Conservation (phyloP, 441 rosid genomes). For the Mallotus repandus region DNA sequence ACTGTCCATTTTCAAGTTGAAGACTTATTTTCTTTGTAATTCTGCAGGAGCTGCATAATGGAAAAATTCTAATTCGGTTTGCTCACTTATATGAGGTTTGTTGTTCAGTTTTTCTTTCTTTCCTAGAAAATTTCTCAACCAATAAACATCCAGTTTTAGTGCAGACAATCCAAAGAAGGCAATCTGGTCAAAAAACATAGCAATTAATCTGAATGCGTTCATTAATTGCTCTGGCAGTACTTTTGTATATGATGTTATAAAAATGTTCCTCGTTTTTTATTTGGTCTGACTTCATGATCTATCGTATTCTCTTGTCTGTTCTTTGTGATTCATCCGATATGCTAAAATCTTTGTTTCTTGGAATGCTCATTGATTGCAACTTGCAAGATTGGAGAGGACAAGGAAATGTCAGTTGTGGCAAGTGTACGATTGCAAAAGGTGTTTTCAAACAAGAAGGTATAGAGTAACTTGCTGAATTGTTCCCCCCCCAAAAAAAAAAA, state of each 20-base stretch:
- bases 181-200: no score
- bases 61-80: slow-evolving; percentile 45
- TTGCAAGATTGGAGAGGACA: slow-evolving; percentile 80
- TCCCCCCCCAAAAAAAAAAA: background rate
- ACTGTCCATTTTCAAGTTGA: slow-evolving; percentile 1
- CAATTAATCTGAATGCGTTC: no score
- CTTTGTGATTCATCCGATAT: background rate
- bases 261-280: background rate
- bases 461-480: no score
- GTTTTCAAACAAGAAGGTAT: slow-evolving; percentile 65
- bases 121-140: no score
- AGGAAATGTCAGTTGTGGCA: slow-evolving; percentile 64
- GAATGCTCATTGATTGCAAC: slow-evolving; percentile 35
- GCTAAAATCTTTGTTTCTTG: slow-evolving; percentile 17
- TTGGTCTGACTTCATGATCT: background rate
- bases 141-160: no score
- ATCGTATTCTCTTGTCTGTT: background rate
- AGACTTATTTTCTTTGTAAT: background rate
- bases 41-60: slow-evolving; percentile 45
- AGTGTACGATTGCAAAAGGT: slow-evolving; percentile 68
- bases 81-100: slow-evolving; percentile 52
- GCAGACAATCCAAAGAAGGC: no score
- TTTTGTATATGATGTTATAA: background rate
- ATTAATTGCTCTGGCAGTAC: no score
- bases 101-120: slow-evolving; percentile 3